A percentile compares a stretch with the other conserved stretches of the same genome.
phyloP scores from a whole-genome alignment of 2,329 filamentous ascomycete species.

The Leptoxyphium fumago region DNA sequence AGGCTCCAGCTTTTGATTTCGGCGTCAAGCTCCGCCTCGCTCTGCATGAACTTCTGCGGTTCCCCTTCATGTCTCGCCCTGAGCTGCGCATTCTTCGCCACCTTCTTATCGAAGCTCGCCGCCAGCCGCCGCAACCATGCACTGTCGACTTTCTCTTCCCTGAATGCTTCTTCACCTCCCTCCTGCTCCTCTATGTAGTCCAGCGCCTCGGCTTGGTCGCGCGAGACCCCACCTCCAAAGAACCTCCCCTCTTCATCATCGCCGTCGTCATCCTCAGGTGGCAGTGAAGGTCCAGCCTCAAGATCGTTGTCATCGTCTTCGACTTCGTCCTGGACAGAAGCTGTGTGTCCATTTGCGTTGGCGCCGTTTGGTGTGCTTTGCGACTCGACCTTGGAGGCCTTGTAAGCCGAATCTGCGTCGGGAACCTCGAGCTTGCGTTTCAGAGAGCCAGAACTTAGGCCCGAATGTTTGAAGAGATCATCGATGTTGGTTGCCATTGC shows the following conservation, averaged over 20 bases:
- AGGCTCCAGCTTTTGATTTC: slow-evolving; percentile 79
- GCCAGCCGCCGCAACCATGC: slow-evolving; percentile 72
- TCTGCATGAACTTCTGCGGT: slow-evolving; percentile 66
- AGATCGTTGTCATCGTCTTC: slow-evolving; percentile 38
- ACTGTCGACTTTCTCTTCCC: slow-evolving; percentile 63
- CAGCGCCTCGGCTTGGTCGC: slow-evolving; percentile 66
- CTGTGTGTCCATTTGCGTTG: slow-evolving; percentile 31
- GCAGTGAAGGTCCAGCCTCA: slow-evolving; percentile 22
- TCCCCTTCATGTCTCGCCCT: slow-evolving; percentile 71
- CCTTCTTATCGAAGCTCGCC: slow-evolving; percentile 76
- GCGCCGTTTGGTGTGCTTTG: slow-evolving; percentile 35
- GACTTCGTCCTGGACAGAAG: slow-evolving; percentile 38
- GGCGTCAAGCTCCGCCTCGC: slow-evolving; percentile 78
- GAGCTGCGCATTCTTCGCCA: slow-evolving; percentile 79
- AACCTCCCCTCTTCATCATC: slow-evolving; percentile 91
- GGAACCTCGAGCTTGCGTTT: slow-evolving; percentile 47
- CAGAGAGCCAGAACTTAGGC: slow-evolving; percentile 21
- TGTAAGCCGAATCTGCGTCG: slow-evolving; percentile 43
- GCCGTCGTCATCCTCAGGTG: slow-evolving; percentile 33
- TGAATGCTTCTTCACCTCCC: slow-evolving; percentile 30
- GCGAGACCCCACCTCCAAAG: slow-evolving; percentile 80
- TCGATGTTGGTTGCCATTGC: slow-evolving; percentile 38
- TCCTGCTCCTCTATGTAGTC: slow-evolving; percentile 71
- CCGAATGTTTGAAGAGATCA: slow-evolving; percentile 47
- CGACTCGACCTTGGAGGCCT: slow-evolving; percentile 39